Base-by-base conservation (phyloP, 495 filamentous ascomycete genomes). In the Penicillium canescens region DNA sequence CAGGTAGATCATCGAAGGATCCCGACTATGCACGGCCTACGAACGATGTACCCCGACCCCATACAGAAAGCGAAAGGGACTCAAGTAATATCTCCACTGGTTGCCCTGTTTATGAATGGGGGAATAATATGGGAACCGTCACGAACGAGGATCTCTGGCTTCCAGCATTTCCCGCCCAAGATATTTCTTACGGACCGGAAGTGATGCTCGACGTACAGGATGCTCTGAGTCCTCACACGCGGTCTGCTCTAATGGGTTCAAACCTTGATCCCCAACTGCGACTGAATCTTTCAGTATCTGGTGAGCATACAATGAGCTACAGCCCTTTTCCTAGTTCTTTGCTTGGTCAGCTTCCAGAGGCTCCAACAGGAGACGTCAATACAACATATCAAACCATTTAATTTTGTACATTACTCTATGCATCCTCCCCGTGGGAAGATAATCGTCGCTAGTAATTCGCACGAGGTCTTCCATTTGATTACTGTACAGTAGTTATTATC, bases 81-180 rank as follows among this genome's bases (percentile, higher is more conserved):
- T 9, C 35, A 9, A 34, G n/a, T 20, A 8, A 10, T 28, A 31
- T 12, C 38, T 43, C 3, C 39, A 14, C 13, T 24, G 33, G 3
- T 42, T n/a, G 4, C 12, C 36, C 50, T 39, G 31, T 7, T 52
- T 33, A 20, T 35, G 36, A 3, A 3, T 33, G 18, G 21, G 16
- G 21, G 23, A 36, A 23, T 28, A 57, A 41, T 6, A 38, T 46
- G 48, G 43, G 20, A 6, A 21, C 46, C 40, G 14, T 31, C 2
- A 40, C 36, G 21, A 20, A 50, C 16, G 31, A 21, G 14, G 46
- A 50, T 50, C 33, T 50, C 4, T 52, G 47, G 47, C 54, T 57
- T 36, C 54, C 54, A 4, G 54, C 54, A 38, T 57, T 57, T 48
- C 54, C 54, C 3, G 54, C 26, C 26, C 54, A 57, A 35, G 47